These are phyloP conservation scores for Typha latifolia DNA, from an alignment of 176 grass and related monocot genomes.

Conservation along the genomic window DNA sequence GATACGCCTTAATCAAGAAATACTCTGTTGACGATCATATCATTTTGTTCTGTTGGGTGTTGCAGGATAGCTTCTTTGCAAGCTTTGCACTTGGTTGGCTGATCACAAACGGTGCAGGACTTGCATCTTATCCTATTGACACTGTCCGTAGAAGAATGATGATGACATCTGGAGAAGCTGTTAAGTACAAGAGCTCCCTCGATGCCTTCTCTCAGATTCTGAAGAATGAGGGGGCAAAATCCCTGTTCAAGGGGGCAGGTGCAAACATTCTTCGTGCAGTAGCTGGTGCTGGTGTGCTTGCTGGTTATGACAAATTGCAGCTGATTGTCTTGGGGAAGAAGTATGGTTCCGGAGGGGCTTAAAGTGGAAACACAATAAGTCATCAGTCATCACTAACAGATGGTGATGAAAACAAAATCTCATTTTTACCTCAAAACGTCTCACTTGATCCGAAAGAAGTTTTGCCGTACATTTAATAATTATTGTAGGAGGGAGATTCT, in stretches of 20 bases:
- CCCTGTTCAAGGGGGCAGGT: slow-evolving; percentile 94
- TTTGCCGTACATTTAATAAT: slow-evolving; percentile 43
- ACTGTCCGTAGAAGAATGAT: slow-evolving; percentile 97
- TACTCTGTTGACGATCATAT: background rate
- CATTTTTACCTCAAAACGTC: slow-evolving; percentile 10
- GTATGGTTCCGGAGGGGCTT: slow-evolving; percentile 74
- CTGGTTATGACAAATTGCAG: slow-evolving; percentile 90
- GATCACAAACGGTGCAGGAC: slow-evolving; percentile 81
- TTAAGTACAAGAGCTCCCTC: slow-evolving; percentile 91
- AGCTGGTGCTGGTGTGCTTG: slow-evolving; percentile 91
- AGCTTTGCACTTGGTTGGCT: slow-evolving; percentile 82
- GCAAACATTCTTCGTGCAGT: slow-evolving; percentile 91
- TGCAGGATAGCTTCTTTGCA: slow-evolving; percentile 93
- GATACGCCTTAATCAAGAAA: background rate
- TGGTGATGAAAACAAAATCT: slow-evolving; percentile 46
- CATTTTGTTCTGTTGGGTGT: background rate
- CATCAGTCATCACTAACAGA: background rate
- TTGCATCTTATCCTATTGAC: slow-evolving; percentile 89
- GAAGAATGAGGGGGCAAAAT: slow-evolving; percentile 73
- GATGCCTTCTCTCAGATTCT: slow-evolving; percentile 76
- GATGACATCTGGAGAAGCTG: slow-evolving; percentile 94
- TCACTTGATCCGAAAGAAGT: slow-evolving; percentile 23
- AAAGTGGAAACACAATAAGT: slow-evolving; percentile 3
- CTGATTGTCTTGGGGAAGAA: slow-evolving; percentile 96
- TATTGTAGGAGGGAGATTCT: slow-evolving; percentile 39